Conservation (phyloP, 2,329 filamentous ascomycete genomes). For the Aspergillus aculeatus region DNA sequence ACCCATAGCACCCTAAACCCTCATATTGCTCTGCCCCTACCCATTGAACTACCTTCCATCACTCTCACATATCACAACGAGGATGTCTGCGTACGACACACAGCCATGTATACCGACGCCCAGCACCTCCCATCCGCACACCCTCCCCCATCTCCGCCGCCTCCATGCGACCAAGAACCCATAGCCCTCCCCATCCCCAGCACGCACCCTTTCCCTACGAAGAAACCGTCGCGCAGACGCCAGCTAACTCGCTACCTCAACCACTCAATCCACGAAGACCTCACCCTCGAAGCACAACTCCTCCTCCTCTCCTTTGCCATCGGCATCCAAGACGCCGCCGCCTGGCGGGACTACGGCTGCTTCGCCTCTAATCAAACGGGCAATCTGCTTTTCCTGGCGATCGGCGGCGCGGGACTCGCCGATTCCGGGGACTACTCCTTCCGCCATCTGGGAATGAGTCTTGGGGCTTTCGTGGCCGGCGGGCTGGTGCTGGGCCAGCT, state of each 20-base stretch:
- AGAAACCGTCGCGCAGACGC: too few species aligned
- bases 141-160: too few species aligned
- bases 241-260: not conserved
- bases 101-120: too few species aligned
- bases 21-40: too few species aligned
- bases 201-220: too few species aligned
- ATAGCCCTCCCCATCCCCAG: too few species aligned
- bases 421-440: conserved; percentile 50
- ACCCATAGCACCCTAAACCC: too few species aligned
- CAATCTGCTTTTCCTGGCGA: conserved; percentile 62
- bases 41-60: too few species aligned
- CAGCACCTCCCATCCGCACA: too few species aligned
- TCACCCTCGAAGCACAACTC: conserved; percentile 36
- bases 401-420: conserved; percentile 51
- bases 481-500: conserved; percentile 58
- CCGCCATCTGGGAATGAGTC: conserved; percentile 55
- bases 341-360: conserved; percentile 61
- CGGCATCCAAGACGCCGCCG: conserved; percentile 55
- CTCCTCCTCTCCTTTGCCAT: conserved; percentile 40
- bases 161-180: too few species aligned
- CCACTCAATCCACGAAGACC: conserved; percentile 21
- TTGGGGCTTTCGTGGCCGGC: conserved; percentile 57
- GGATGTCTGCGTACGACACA: too few species aligned
- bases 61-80: too few species aligned
- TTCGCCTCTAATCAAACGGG: conserved; percentile 66